These are phyloP conservation scores for Anacardium occidentale DNA, from an alignment of 345 rosid genomes.

Conservation along the genomic window DNA sequence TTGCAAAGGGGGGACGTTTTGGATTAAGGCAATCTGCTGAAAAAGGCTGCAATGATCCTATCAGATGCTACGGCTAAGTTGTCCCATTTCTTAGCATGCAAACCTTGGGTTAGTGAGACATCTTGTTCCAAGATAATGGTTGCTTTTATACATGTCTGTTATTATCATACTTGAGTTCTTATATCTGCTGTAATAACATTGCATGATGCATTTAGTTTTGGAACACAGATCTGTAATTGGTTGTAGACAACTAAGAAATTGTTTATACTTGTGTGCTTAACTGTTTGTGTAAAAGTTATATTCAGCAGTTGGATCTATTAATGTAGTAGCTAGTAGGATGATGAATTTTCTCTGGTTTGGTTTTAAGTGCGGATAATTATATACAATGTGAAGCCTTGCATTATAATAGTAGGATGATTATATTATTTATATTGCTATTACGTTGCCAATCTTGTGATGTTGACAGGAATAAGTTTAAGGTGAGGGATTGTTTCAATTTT, in stretches of 20 bases:
- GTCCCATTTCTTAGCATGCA: constrained; percentile 7
- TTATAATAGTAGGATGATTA: neutral
- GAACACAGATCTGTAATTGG: constrained; percentile 15
- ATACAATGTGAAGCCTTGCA: neutral
- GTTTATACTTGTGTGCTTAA: constrained; percentile 6
- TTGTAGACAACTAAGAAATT: neutral
- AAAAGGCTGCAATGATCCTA: constrained; percentile 90
- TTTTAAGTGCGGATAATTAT: no score
- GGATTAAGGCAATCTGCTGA: constrained; percentile 71
- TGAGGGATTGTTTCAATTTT: neutral
- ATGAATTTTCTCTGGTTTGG: no score
- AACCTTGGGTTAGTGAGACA: neutral
- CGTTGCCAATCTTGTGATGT: neutral
- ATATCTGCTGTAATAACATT: constrained; percentile 4
- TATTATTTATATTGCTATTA: neutral
- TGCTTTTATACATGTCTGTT: neutral
- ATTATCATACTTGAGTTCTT: neutral
- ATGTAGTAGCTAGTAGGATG: no score
- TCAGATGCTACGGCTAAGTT: constrained; percentile 81
- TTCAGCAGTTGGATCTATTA: neutral
- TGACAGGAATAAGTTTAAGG: neutral
- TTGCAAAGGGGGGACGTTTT: constrained; percentile 81
- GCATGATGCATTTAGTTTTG: neutral
- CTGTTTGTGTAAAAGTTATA: constrained; percentile 9
- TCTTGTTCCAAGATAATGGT: neutral